Evolutionary conservation across 495 filamentous ascomycete species (phyloP).

Genomic region (Zalerion maritima): DNA sequence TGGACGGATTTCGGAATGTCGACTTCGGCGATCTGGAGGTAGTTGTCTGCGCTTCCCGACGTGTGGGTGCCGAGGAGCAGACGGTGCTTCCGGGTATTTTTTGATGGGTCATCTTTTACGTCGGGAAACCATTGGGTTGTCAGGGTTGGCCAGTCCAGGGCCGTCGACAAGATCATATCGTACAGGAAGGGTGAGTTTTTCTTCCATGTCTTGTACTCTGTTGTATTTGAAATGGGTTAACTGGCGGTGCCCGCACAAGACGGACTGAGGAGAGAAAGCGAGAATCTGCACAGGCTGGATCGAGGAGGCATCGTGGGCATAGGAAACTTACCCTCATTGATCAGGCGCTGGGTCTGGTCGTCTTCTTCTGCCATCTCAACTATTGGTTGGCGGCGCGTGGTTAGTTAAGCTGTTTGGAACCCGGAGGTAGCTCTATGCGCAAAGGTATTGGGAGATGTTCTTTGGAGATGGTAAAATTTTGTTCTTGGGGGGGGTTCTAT

Average conservation of each 20-base stretch:
- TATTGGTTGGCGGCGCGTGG: conserved; percentile 9
- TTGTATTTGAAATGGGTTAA: conserved; percentile 7
- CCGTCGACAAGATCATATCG: conserved; percentile 85
- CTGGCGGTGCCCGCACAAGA: background rate
- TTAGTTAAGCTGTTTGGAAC: conserved; percentile 7
- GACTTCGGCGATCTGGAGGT: conserved; percentile 86
- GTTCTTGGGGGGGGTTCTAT: no score
- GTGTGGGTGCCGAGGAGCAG: conserved; percentile 93
- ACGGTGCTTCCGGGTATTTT: conserved; percentile 77
- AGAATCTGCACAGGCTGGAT: no score
- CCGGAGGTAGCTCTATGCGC: background rate
- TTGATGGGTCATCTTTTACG: conserved; percentile 70
- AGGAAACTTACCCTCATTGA: conserved; percentile 65
- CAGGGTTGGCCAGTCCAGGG: conserved; percentile 94
- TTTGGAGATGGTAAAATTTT: no score
- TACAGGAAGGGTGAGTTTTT: conserved; percentile 98
- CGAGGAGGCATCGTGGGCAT: background rate
- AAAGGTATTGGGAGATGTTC: no score
- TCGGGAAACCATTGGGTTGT: conserved; percentile 98
- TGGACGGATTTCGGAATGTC: conserved; percentile 70
- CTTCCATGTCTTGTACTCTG: conserved; percentile 99
- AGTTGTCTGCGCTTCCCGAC: conserved; percentile 72
- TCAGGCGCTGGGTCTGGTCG: conserved; percentile 59
- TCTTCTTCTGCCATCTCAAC: conserved; percentile 49
- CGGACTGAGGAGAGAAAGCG: background rate